These are phyloP conservation scores for Saraca asoca DNA, from an alignment of 331 rosid genomes.

Conservation along the genomic window DNA sequence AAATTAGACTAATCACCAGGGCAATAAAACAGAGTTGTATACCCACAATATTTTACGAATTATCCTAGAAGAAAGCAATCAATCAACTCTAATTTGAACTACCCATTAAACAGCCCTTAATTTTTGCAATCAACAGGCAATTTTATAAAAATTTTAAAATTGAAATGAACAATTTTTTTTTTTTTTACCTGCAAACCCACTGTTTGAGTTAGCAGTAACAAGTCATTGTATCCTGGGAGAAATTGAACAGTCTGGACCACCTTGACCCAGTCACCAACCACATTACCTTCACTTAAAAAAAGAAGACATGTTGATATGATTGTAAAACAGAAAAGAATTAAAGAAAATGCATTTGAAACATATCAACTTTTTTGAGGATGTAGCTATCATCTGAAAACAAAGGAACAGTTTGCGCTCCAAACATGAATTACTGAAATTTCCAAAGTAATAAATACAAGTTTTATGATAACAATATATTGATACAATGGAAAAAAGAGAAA, in stretches of 20 bases:
- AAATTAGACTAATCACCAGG: too few species aligned
- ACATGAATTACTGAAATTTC: not conserved
- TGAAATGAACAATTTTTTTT: slow-evolving; percentile 34
- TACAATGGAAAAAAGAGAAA: not conserved
- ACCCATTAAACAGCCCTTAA: too few species aligned
- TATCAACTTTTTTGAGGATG: slow-evolving; percentile 11
- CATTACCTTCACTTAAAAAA: slow-evolving; percentile 63
- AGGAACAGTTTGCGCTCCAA: not conserved
- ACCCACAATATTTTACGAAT: too few species aligned
- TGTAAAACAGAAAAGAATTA: slow-evolving; percentile 24
- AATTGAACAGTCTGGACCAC: slow-evolving; percentile 74
- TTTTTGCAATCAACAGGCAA: not conserved
- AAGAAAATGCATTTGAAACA: slow-evolving; percentile 13
- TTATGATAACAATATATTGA: too few species aligned
- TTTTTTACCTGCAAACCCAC: slow-evolving; percentile 97
- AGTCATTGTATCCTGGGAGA: slow-evolving; percentile 73
- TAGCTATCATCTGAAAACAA: slow-evolving; percentile 14
- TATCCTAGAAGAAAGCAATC: too few species aligned
- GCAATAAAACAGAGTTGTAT: too few species aligned
- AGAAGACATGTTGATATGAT: slow-evolving; percentile 28
- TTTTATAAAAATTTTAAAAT: slow-evolving; percentile 5
- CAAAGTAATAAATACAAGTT: too few species aligned
- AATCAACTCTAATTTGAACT: too few species aligned
- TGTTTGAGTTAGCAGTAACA: slow-evolving; percentile 69
- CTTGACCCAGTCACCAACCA: slow-evolving; percentile 75